phyloP scores from a whole-genome alignment of 352 stramenopile genomes.

The Pythium grandisporangium region DNA sequence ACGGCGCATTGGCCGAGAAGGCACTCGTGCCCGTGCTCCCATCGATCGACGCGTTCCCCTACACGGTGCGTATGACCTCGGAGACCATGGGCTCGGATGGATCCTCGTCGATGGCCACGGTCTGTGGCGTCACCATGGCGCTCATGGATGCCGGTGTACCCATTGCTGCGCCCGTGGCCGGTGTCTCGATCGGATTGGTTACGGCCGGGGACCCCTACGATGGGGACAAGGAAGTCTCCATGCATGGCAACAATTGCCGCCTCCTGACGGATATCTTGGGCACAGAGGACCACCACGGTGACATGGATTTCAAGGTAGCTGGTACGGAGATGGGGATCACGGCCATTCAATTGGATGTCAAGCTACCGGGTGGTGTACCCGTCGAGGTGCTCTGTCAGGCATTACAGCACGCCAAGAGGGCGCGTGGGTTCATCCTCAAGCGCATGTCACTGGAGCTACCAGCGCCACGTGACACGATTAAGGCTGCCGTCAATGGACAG shows the following conservation, averaged over 20 bases:
- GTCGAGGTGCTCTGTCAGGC: constrained; percentile 79
- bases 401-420: constrained; percentile 77
- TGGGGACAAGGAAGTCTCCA: constrained; percentile 52
- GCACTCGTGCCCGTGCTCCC: constrained; percentile 91
- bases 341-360: constrained; percentile 96
- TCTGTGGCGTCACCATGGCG: constrained; percentile 94
- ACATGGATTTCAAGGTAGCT: constrained; percentile 99
- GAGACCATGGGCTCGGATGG: constrained; percentile 95
- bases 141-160: constrained; percentile 97
- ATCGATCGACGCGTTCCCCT: constrained; percentile 90
- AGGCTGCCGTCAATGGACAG: constrained; percentile 24
- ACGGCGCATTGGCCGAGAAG: constrained; percentile 96
- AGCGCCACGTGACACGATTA: constrained; percentile 46
- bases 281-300: constrained; percentile 95
- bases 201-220: constrained; percentile 63
- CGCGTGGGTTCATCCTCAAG: constrained; percentile 70
- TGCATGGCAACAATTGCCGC: constrained; percentile 74
- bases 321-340: constrained; percentile 89
- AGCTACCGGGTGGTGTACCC: constrained; percentile 86
- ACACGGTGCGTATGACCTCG: constrained; percentile 94
- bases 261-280: constrained; percentile 97
- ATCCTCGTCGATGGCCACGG: constrained; percentile 94
- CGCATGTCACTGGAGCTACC: constrained; percentile 75
- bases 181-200: constrained; percentile 93
- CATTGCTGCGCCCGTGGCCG: constrained; percentile 89